These are phyloP conservation scores for Sanguinoderma infundibulare DNA, from an alignment of 1,284 basidiomycete species.

Conservation along the genomic window DNA sequence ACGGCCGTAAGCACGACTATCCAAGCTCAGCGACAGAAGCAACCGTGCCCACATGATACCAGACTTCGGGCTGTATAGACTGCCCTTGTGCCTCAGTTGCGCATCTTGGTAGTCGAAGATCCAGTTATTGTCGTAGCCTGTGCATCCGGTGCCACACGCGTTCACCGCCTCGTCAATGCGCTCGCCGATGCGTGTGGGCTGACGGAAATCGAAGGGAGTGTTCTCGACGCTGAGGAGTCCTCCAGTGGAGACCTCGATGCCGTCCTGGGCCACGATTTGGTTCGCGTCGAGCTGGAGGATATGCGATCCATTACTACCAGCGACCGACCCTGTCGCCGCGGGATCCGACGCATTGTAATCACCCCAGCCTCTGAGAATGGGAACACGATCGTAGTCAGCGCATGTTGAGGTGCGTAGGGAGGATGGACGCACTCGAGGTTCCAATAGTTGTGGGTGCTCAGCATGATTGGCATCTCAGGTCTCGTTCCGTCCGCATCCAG, in stretches of 20 bases:
- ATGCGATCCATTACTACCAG: not conserved
- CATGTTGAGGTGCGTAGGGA: not conserved
- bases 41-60: not conserved
- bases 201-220: not conserved
- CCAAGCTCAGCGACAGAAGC: not conserved
- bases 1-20: not conserved
- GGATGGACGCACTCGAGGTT: not conserved
- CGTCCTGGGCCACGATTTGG: not conserved
- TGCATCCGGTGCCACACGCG: not conserved
- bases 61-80: not conserved
- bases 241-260: not conserved
- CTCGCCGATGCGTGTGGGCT: not conserved
- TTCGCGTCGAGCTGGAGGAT: not conserved
- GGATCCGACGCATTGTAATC: not conserved
- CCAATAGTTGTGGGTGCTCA: constrained; percentile 1
- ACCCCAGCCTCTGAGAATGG: not conserved
- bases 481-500: not conserved
- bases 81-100: not conserved
- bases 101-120: not conserved
- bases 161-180: not conserved
- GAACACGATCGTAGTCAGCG: not conserved
- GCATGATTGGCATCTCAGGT: not conserved
- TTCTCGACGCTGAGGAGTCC: not conserved
- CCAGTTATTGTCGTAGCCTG: not conserved
- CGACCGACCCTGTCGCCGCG: not conserved